Percentiles rank a stretch among this genome's conserved stretches.
phyloP scores from a whole-genome alignment of 192 early-diverging fungal genomes.

The Chytriomyces confervae region DNA sequence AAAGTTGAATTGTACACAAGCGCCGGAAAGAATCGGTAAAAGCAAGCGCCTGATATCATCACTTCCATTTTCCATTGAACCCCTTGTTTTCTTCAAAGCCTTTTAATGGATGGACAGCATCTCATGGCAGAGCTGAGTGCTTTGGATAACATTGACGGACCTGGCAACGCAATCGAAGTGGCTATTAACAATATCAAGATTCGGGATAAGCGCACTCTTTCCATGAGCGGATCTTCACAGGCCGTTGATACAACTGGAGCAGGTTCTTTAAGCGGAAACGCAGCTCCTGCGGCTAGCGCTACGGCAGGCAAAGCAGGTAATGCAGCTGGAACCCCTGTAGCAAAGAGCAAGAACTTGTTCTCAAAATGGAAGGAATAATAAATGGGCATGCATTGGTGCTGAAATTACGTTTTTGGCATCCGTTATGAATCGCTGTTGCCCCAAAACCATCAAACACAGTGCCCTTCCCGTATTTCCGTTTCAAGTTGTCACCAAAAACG shows the following conservation, averaged over 20 bases:
- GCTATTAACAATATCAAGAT: constrained; percentile 83
- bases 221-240: not conserved
- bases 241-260: not conserved
- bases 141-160: constrained; percentile 74
- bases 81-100: constrained; percentile 44
- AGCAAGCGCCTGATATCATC: not conserved
- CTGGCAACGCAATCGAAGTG: constrained; percentile 76
- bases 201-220: constrained; percentile 50
- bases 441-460: too few relatives aligned
- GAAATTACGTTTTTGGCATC: too few relatives aligned
- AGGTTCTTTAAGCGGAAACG: not conserved
- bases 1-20: constrained; percentile 55
- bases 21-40: constrained; percentile 71
- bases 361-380: constrained; percentile 33
- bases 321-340: not conserved
- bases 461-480: too few relatives aligned
- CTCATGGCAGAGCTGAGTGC: constrained; percentile 69
- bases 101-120: constrained; percentile 80
- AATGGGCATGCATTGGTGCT: too few relatives aligned
- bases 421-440: too few relatives aligned
- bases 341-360: constrained; percentile 31
- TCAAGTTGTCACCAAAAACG: too few relatives aligned
- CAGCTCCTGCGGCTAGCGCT: not conserved
- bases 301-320: not conserved
- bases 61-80: constrained; percentile 9